These are phyloP conservation scores for Fusarium sp. DNA, from an alignment of 2,329 filamentous ascomycete species.

Conservation along the genomic window DNA sequence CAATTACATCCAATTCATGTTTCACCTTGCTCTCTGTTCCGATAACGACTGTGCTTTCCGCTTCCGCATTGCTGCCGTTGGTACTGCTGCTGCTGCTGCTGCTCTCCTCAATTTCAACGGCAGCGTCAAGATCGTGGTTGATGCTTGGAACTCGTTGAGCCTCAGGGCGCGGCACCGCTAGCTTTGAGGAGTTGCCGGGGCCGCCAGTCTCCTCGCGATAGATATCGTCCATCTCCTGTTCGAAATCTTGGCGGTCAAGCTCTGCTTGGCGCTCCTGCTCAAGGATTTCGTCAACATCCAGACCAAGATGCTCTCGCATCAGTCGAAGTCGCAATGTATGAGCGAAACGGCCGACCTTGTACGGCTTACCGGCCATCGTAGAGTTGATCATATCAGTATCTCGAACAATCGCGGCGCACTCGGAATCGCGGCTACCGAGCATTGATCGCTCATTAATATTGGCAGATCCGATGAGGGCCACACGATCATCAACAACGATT, in stretches of 20 bases:
- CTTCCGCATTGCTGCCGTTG: constrained; percentile 11
- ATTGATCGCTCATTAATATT: constrained; percentile 99
- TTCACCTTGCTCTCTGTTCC: constrained; percentile 69
- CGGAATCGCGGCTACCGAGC: constrained; percentile 91
- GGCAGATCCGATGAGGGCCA: constrained; percentile 94
- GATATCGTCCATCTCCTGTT: constrained; percentile 72
- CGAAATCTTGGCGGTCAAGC: constrained; percentile 69
- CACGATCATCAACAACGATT: constrained; percentile 94
- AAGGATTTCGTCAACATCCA: constrained; percentile 92
- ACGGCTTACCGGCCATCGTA: constrained; percentile 90
- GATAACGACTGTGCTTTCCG: constrained; percentile 37
- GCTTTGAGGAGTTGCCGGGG: constrained; percentile 22
- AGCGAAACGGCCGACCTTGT: constrained; percentile 90
- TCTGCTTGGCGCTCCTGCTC: constrained; percentile 81
- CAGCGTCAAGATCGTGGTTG: constrained; percentile 72
- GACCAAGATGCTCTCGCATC: constrained; percentile 96
- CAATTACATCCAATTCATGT: constrained; percentile 82
- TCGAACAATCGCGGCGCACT: constrained; percentile 88
- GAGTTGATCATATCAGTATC: constrained; percentile 95
- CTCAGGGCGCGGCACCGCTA: constrained; percentile 54
- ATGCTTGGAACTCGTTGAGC: constrained; percentile 66
- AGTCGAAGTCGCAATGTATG: constrained; percentile 92
- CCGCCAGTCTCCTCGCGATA: constrained; percentile 65
- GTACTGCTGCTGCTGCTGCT: constrained; percentile 21
- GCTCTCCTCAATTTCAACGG: constrained; percentile 55